Conservation (phyloP, 2,329 filamentous ascomycete genomes). For the Trichoderma simmonsii region DNA sequence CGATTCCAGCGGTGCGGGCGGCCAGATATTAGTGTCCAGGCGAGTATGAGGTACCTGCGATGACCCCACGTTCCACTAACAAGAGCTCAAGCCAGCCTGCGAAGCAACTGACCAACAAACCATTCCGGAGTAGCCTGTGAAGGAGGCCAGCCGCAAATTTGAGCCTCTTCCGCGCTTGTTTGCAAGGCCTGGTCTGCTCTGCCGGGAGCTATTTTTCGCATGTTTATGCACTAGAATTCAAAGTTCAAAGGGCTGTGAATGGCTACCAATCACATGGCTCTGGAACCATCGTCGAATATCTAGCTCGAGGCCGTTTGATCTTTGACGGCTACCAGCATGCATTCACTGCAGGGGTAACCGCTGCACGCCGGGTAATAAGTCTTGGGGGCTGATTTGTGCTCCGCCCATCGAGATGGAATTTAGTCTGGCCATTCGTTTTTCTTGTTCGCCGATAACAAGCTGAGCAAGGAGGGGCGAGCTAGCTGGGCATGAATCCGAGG, state of each 20-base stretch:
- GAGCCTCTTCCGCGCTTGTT: neutral
- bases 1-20: conserved; percentile 13
- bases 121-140: neutral
- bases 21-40: conserved; percentile 1
- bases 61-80: conserved; percentile 15
- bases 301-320: conserved; percentile 13
- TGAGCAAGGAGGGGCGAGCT: neutral
- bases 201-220: conserved; percentile 5
- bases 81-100: neutral
- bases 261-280: conserved; percentile 14
- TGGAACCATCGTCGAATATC: conserved; percentile 1
- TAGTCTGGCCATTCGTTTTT: conserved; percentile 8
- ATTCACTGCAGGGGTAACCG: conserved; percentile 16
- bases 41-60: neutral
- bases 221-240: conserved; percentile 12
- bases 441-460: conserved; percentile 5
- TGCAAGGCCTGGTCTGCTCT: neutral
- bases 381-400: conserved; percentile 11
- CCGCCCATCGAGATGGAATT: conserved; percentile 6
- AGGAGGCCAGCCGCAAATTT: conserved; percentile 1
- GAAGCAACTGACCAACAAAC: neutral
- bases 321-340: conserved; percentile 19
- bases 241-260: conserved; percentile 5
- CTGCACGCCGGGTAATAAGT: conserved; percentile 16
- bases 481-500: neutral